Conservation (phyloP, 2,329 filamentous ascomycete genomes). For the Huntiella abstrusa region DNA sequence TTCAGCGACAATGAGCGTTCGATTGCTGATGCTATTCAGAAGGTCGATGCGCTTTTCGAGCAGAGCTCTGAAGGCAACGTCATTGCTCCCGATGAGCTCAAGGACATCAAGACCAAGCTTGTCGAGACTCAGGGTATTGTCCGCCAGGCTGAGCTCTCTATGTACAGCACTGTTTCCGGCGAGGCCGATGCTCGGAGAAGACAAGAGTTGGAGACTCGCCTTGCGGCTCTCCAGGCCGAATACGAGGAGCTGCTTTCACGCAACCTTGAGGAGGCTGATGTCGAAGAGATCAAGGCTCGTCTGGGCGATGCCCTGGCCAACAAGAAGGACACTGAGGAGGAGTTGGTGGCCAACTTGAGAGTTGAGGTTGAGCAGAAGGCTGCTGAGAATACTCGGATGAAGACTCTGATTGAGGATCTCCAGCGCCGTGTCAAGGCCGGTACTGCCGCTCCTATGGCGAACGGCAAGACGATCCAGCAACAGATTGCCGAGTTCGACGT, state of each 20-base stretch:
- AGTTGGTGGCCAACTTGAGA: conserved; percentile 60
- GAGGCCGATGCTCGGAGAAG: conserved; percentile 48
- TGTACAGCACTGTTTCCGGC: conserved; percentile 50
- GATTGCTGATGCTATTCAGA: conserved; percentile 67
- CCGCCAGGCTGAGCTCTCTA: conserved; percentile 73
- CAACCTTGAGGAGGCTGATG: conserved; percentile 60
- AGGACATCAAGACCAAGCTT: conserved; percentile 57
- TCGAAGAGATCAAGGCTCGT: conserved; percentile 65
- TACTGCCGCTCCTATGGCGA: conserved; percentile 39
- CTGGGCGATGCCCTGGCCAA: conserved; percentile 60
- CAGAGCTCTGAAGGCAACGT: conserved; percentile 58
- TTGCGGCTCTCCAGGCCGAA: conserved; percentile 57
- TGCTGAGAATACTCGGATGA: conserved; percentile 67
- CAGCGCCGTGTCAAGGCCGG: conserved; percentile 54
- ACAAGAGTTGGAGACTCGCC: conserved; percentile 56
- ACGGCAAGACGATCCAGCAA: conserved; percentile 86
- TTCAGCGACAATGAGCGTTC: conserved; percentile 85
- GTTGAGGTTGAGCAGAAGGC: conserved; percentile 57
- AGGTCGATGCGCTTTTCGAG: conserved; percentile 61
- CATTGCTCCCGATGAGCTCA: conserved; percentile 64
- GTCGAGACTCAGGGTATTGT: conserved; percentile 84
- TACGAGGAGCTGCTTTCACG: conserved; percentile 68
- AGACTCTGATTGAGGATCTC: conserved; percentile 60
- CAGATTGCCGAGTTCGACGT: conserved; percentile 97
- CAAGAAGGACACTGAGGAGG: conserved; percentile 53